Evolutionary conservation across 1,284 basidiomycete genomes (phyloP), one percentile per base, ranked within the genome.

Genomic region (Fistulinella cinereoalba): DNA sequence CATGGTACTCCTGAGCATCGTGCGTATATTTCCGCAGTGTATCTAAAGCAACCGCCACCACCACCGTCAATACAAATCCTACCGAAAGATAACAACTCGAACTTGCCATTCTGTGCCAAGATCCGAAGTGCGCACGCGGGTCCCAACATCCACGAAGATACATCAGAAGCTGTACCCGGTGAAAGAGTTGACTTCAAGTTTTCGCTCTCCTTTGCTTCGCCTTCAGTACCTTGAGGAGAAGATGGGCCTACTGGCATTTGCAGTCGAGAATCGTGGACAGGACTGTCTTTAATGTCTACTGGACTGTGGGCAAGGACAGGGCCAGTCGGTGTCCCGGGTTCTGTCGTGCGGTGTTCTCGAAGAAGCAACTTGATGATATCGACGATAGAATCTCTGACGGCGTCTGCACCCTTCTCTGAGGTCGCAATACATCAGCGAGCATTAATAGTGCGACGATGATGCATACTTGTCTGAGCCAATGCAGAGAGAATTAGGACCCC

Each of bases 401-500:
- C 21, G 2, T 2, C 15, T 12, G 43, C 41, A 2, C 62, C 62
- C 7, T 47, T 40, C 0, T 61, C 62, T 61, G 12, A 18, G n/a
- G n/a, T n/a, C n/a, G n/a, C n/a, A n/a, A n/a, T n/a, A n/a, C n/a
- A n/a, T n/a, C n/a, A n/a, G n/a, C n/a, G n/a, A n/a, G n/a, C n/a
- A n/a, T n/a, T n/a, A n/a, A n/a, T n/a, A n/a, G n/a, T n/a, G n/a
- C n/a, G n/a, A n/a, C n/a, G n/a, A n/a, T n/a, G n/a, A n/a, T n/a
- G n/a, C n/a, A 21, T 43, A 58, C 58, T 29, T 0, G 61, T 64
- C 33, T 49, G 56, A 29, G 52, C 44, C 40, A 64, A 45, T 1
- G 60, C 57, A 32, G 44, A 62, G n/a, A 61, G 49, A 13, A 63
- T 54, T 7, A 42, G 47, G 34, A 64, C 53, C 4, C 62, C 58